These are phyloP conservation scores for Fusarium incarnatum DNA, from an alignment of 2,329 filamentous ascomycete genomes.

Conservation along the genomic window DNA sequence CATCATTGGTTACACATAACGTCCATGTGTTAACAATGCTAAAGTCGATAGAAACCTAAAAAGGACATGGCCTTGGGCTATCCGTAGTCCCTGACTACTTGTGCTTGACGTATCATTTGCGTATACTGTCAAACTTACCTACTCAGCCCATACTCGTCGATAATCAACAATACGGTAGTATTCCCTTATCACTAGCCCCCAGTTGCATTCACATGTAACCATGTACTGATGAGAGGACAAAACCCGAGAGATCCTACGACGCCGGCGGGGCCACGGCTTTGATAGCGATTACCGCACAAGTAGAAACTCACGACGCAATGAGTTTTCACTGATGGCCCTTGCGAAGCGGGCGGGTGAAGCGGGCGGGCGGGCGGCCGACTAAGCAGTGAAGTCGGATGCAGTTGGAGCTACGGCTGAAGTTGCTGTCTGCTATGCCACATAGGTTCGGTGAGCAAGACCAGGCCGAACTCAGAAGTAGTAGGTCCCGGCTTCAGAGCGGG, in stretches of 20 bases:
- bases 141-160: not conserved
- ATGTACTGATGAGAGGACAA: not conserved
- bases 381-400: slow-evolving; percentile 35
- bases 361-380: slow-evolving; percentile 43
- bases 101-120: slow-evolving; percentile 6
- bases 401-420: slow-evolving; percentile 26
- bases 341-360: slow-evolving; percentile 27
- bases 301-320: not conserved
- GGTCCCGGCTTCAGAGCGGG: slow-evolving; percentile 10
- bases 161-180: slow-evolving; percentile 6
- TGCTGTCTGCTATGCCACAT: slow-evolving; percentile 16
- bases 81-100: slow-evolving; percentile 12
- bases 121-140: not conserved
- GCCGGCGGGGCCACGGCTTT: slow-evolving; percentile 12
- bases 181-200: not conserved
- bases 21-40: slow-evolving; percentile 8
- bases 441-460: slow-evolving; percentile 10
- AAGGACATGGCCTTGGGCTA: not conserved
- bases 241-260: not conserved
- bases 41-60: slow-evolving; percentile 9
- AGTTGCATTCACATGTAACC: not conserved
- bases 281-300: slow-evolving; percentile 13
- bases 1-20: slow-evolving; percentile 17
- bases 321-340: slow-evolving; percentile 10
- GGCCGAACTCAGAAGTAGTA: slow-evolving; percentile 3